phyloP scores from a whole-genome alignment of 257 asterid genomes.

The Jacaranda copaia region DNA sequence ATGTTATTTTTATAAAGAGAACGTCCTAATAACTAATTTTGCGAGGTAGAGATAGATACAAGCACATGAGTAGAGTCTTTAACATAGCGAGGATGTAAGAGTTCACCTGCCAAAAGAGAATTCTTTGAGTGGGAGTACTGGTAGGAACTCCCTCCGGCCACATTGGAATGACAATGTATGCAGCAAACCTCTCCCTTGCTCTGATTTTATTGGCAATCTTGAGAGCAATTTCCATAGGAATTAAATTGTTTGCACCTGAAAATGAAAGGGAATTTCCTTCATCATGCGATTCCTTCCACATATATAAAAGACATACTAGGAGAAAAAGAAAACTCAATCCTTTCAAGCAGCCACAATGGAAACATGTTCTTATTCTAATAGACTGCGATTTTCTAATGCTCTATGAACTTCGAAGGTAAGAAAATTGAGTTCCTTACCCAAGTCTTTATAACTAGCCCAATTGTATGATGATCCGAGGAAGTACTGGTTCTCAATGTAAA shows the following conservation, averaged over 20 bases:
- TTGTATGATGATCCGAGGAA: constrained; percentile 89
- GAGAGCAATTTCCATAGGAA: constrained; percentile 93
- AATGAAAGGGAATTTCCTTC: not conserved
- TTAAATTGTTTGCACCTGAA: constrained; percentile 90
- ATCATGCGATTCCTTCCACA: not conserved
- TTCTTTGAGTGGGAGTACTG: constrained; percentile 87
- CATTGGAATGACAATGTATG: constrained; percentile 82
- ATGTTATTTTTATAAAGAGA: no score
- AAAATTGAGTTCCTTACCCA: constrained; percentile 56
- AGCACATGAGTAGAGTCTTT: not conserved
- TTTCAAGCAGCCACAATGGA: no score
- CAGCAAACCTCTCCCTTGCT: constrained; percentile 76
- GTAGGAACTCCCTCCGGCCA: constrained; percentile 97
- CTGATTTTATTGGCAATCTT: constrained; percentile 78
- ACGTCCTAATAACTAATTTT: no score
- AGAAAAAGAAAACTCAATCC: no score
- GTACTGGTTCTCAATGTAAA: constrained; percentile 92
- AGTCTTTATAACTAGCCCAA: constrained; percentile 67
- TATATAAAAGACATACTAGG: no score
- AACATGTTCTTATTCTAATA: no score
- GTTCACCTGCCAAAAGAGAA: constrained; percentile 84
- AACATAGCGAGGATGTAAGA: constrained; percentile 1
- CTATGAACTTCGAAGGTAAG: no score
- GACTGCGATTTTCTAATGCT: no score
- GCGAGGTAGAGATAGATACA: not conserved